phyloP scores from a whole-genome alignment of 2,329 filamentous ascomycete species.

The Fusarium vanettenii region DNA sequence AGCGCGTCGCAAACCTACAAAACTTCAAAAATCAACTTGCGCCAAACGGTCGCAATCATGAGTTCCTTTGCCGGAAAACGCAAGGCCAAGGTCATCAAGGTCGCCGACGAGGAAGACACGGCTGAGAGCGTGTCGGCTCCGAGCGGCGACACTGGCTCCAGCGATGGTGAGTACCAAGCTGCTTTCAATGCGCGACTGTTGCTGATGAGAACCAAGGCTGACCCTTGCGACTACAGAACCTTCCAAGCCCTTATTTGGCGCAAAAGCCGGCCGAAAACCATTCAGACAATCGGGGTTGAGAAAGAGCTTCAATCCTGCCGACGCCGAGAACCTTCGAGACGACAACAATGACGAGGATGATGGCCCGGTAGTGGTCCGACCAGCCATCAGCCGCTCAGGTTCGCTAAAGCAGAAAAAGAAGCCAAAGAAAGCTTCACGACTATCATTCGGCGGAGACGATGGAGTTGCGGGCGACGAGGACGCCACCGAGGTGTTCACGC shows the following conservation, averaged over 20 bases:
- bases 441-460: constrained; percentile 79
- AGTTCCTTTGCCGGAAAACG: constrained; percentile 67
- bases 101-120: constrained; percentile 72
- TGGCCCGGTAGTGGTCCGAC: constrained; percentile 62
- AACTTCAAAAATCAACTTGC: not conserved
- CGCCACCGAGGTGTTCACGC: constrained; percentile 62
- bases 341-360: constrained; percentile 59
- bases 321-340: constrained; percentile 46
- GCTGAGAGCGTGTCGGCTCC: constrained; percentile 25
- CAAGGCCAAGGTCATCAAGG: constrained; percentile 82
- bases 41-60: constrained; percentile 53
- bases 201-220: constrained; percentile 52
- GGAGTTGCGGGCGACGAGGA: constrained; percentile 64
- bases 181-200: constrained; percentile 35
- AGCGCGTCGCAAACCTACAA: constrained; percentile 28
- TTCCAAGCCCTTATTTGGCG: constrained; percentile 52
- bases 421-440: constrained; percentile 64
- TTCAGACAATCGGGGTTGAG: constrained; percentile 69
- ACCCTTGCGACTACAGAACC: constrained; percentile 46
- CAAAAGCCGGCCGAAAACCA: constrained; percentile 62
- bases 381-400: constrained; percentile 58
- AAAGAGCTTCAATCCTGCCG: constrained; percentile 63
- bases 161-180: constrained; percentile 52
- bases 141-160: constrained; percentile 42
- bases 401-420: constrained; percentile 76